phyloP scores from a whole-genome alignment of 805 yeast species.

The Metschnikowia orientalis region DNA sequence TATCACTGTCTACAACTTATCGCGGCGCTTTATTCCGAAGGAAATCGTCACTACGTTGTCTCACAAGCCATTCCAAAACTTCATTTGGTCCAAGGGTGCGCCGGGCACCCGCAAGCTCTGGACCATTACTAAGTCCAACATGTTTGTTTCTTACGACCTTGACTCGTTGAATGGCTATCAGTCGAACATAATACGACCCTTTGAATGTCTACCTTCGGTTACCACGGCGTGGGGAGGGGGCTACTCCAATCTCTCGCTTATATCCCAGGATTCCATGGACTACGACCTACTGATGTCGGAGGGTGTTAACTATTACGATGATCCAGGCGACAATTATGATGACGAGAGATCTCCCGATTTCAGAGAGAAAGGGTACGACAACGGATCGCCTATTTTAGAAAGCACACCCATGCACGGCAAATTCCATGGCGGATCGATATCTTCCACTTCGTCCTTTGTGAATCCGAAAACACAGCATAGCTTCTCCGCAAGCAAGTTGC shows the following conservation, averaged over 20 bases:
- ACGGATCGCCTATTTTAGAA: too few species aligned
- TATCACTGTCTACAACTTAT: constrained; percentile 64
- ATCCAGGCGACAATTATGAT: not conserved
- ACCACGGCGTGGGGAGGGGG: constrained; percentile 58
- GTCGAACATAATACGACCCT: constrained; percentile 29
- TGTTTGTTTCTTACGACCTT: constrained; percentile 33
- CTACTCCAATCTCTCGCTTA: constrained; percentile 45
- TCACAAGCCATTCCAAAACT: constrained; percentile 37
- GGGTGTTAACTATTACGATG: constrained; percentile 1
- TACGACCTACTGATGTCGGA: constrained; percentile 25
- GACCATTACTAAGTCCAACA: constrained; percentile 40
- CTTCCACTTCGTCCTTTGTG: too few species aligned
- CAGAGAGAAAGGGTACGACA: too few species aligned
- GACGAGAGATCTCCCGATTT: constrained; percentile 7
- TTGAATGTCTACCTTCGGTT: constrained; percentile 49
- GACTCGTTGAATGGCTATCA: constrained; percentile 18
- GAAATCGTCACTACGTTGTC: constrained; percentile 57
- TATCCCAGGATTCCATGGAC: constrained; percentile 46
- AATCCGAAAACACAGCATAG: too few species aligned
- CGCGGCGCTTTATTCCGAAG: constrained; percentile 68
- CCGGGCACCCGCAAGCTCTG: constrained; percentile 26
- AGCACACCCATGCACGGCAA: too few species aligned
- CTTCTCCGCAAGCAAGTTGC: too few species aligned
- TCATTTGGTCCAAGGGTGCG: constrained; percentile 36
- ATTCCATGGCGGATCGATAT: too few species aligned